A percentile compares a stretch with the other conserved stretches of the same genome.
These are phyloP conservation scores for Cryomyces minteri DNA, from an alignment of 495 filamentous ascomycete genomes.

Conservation along the genomic window DNA sequence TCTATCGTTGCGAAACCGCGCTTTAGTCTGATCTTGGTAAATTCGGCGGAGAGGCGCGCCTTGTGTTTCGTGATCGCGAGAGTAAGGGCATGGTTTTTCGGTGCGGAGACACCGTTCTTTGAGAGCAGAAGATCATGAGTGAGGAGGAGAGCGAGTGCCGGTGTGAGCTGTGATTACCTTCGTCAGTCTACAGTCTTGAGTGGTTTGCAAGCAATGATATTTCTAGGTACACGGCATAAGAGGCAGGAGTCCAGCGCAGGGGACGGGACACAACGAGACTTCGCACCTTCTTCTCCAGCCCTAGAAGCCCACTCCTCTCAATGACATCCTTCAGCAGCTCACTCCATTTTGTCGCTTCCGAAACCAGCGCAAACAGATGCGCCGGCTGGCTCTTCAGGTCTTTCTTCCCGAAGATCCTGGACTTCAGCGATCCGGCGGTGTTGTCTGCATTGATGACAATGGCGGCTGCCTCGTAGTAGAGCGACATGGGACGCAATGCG, in stretches of 20 bases:
- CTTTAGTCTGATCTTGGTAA: constrained; percentile 58
- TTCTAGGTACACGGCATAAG: no score
- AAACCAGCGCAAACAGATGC: constrained; percentile 69
- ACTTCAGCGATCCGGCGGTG: constrained; percentile 59
- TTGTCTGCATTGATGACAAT: constrained; percentile 45
- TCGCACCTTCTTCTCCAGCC: constrained; percentile 61
- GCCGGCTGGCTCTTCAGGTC: constrained; percentile 55
- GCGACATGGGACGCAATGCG: constrained; percentile 43
- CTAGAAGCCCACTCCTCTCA: constrained; percentile 34
- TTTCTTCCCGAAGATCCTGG: constrained; percentile 54
- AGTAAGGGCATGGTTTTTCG: constrained; percentile 56
- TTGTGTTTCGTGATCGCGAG: constrained; percentile 63
- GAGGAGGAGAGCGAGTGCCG: constrained; percentile 61
- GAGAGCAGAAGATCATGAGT: constrained; percentile 72
- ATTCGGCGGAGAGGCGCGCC: constrained; percentile 59
- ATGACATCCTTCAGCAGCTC: constrained; percentile 68
- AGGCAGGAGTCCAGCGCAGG: no score
- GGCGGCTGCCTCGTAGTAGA: constrained; percentile 78
- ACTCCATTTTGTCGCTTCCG: constrained; percentile 84
- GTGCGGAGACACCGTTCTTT: constrained; percentile 62
- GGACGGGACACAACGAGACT: neutral
- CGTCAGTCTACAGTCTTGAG: no score
- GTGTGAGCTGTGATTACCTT: constrained; percentile 42
- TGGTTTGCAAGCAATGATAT: no score
- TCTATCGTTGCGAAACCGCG: constrained; percentile 46